Evolutionary conservation across 1,284 basidiomycete species (phyloP).

Genomic region (Austroboletus niveus): DNA sequence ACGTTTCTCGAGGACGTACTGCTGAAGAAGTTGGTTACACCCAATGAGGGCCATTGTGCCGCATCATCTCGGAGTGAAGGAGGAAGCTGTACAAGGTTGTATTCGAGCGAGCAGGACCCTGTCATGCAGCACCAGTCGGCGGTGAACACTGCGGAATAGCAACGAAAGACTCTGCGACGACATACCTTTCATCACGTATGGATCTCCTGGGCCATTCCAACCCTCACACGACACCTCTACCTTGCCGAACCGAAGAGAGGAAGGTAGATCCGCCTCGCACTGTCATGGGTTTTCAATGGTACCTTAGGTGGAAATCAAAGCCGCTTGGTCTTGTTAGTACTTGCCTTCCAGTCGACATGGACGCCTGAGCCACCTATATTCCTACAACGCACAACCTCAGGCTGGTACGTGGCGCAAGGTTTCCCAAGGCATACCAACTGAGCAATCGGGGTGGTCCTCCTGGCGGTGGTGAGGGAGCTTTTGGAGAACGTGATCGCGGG

Average conservation of each 20-base stretch:
- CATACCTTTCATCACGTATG: constrained; percentile 80
- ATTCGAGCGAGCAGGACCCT: constrained; percentile 85
- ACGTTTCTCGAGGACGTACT: constrained; percentile 13
- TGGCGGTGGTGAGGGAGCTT: constrained; percentile 58
- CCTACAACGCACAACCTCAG: constrained; percentile 83
- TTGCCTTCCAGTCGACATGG: constrained; percentile 83
- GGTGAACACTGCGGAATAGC: not conserved
- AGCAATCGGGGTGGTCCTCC: constrained; percentile 65
- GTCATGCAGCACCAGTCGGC: not conserved
- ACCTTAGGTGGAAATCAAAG: constrained; percentile 13
- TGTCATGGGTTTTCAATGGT: constrained; percentile 29
- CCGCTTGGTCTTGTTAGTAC: constrained; percentile 15
- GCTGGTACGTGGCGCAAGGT: constrained; percentile 72
- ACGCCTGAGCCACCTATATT: constrained; percentile 74
- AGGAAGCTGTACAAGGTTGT: constrained; percentile 69
- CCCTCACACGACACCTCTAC: constrained; percentile 89
- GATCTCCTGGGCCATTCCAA: constrained; percentile 77
- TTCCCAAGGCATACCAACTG: constrained; percentile 83
- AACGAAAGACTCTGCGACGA: not conserved
- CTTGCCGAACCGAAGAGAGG: constrained; percentile 74
- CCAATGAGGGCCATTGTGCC: constrained; percentile 12
- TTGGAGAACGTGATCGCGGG: constrained; percentile 80
- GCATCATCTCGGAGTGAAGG: constrained; percentile 40
- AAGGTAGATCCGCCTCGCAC: constrained; percentile 90
- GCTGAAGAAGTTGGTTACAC: constrained; percentile 17